Evolutionary conservation across 106 monocot genomes (phyloP).

Genomic region (Dioscorea dumetorum): DNA sequence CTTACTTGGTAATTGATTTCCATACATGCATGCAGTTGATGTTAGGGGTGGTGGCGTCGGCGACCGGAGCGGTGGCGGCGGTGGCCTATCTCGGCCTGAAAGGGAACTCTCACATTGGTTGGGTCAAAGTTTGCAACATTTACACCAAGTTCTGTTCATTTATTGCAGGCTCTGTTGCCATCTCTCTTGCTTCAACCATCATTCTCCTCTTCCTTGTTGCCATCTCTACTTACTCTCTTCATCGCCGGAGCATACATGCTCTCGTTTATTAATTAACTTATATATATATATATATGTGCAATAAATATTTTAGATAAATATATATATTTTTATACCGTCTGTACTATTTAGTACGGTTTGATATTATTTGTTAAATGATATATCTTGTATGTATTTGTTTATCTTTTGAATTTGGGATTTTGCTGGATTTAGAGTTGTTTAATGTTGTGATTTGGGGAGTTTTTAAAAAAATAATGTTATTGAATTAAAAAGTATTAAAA

Average conservation of each 20-base stretch:
- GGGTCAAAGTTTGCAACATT: constrained; percentile 60
- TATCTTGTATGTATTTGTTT: not conserved
- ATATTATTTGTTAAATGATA: too few relatives aligned
- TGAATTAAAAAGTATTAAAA: too few relatives aligned
- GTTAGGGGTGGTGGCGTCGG: constrained; percentile 60
- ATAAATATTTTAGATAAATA: too few relatives aligned
- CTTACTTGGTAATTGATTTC: too few relatives aligned
- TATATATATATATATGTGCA: not conserved
- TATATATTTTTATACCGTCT: too few relatives aligned
- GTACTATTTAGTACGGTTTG: too few relatives aligned
- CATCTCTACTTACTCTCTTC: constrained; percentile 48
- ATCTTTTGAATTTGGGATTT: too few relatives aligned
- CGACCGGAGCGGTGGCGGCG: constrained; percentile 38
- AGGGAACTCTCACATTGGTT: constrained; percentile 52
- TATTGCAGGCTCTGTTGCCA: constrained; percentile 21
- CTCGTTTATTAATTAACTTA: not conserved
- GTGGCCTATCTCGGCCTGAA: constrained; percentile 60
- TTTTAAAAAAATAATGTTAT: too few relatives aligned
- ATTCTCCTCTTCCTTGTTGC: constrained; percentile 42
- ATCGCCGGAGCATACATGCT: constrained; percentile 4
- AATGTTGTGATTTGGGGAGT: too few relatives aligned
- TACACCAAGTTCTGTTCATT: constrained; percentile 60
- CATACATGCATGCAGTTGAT: constrained; percentile 35
- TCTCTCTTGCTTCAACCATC: constrained; percentile 36
- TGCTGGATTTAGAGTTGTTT: too few relatives aligned